phyloP scores from a whole-genome alignment of 805 yeast species.

The Starmerella geochares region DNA sequence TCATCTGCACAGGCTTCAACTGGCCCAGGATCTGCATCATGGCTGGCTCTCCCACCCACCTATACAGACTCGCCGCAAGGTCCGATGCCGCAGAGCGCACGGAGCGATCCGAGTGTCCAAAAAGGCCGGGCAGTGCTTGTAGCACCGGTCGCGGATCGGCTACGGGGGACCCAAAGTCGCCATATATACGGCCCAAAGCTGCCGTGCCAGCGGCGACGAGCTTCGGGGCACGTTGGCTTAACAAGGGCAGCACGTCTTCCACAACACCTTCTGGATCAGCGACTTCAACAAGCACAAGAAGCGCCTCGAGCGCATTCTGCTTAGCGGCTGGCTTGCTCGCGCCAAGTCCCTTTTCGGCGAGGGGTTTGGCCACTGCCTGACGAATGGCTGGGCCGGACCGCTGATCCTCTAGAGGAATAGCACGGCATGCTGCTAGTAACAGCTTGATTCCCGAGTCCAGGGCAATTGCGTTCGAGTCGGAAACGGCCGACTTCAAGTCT shows the following conservation, averaged over 20 bases:
- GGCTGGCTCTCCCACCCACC: slow-evolving; percentile 61
- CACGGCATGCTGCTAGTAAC: slow-evolving; percentile 43
- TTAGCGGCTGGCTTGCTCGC: slow-evolving; percentile 70
- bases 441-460: slow-evolving; percentile 70
- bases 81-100: slow-evolving; percentile 71
- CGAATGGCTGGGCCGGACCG: slow-evolving; percentile 33
- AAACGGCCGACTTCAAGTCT: slow-evolving; percentile 45
- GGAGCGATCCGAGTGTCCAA: slow-evolving; percentile 74
- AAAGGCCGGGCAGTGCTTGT: slow-evolving; percentile 52
- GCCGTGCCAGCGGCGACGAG: slow-evolving; percentile 57
- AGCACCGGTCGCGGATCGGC: slow-evolving; percentile 50
- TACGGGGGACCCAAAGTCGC: slow-evolving; percentile 52
- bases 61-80: slow-evolving; percentile 57
- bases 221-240: slow-evolving; percentile 51
- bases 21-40: slow-evolving; percentile 47
- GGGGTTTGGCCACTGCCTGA: slow-evolving; percentile 26
- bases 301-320: slow-evolving; percentile 50
- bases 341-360: slow-evolving; percentile 74
- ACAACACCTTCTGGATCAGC: slow-evolving; percentile 48
- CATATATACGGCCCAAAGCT: slow-evolving; percentile 47
- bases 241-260: slow-evolving; percentile 54
- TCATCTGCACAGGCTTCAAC: slow-evolving; percentile 85
- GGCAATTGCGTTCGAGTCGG: slow-evolving; percentile 82
- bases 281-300: slow-evolving; percentile 54
- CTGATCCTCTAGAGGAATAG: slow-evolving; percentile 39